These are phyloP conservation scores for Lablab purpureus DNA, from an alignment of 306 rosid genomes.

Conservation along the genomic window DNA sequence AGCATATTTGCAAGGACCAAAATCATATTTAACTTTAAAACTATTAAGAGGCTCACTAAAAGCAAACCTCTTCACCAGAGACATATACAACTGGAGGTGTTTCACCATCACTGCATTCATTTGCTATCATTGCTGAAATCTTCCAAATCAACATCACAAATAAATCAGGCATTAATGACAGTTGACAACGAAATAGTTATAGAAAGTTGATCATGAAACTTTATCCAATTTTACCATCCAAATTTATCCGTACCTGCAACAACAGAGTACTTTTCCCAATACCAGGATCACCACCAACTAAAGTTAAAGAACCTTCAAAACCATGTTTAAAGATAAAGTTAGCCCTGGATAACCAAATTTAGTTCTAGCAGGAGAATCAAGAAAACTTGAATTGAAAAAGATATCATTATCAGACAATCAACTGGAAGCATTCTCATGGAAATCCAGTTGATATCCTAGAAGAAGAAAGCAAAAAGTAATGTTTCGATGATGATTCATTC, in stretches of 20 bases:
- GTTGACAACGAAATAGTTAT: neutral
- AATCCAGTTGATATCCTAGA: conserved; percentile 13
- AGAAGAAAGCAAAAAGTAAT: neutral
- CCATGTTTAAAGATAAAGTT: conserved; percentile 46
- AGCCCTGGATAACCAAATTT: conserved; percentile 13
- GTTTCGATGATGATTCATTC: neutral
- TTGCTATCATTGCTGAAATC: conserved; percentile 83
- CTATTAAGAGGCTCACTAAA: conserved; percentile 33
- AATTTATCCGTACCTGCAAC: conserved; percentile 71
- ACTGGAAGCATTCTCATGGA: conserved; percentile 11
- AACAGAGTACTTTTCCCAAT: conserved; percentile 96
- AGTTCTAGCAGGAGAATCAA: conserved; percentile 18
- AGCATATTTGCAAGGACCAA: neutral
- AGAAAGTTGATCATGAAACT: conserved; percentile 22
- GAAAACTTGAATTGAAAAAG: conserved; percentile 26
- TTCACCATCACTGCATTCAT: conserved; percentile 51
- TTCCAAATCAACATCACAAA: conserved; percentile 49
- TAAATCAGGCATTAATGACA: conserved; percentile 28
- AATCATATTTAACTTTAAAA: neutral
- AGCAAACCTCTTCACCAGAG: conserved; percentile 96
- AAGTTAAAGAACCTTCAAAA: conserved; percentile 83
- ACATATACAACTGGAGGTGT: conserved; percentile 76
- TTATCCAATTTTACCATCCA: conserved; percentile 34
- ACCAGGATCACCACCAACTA: conserved; percentile 97
- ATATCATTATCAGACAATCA: conserved; percentile 3